Conservation (phyloP, 768 basidiomycete species). For the Pseudohyphozyma bogoriensis region DNA sequence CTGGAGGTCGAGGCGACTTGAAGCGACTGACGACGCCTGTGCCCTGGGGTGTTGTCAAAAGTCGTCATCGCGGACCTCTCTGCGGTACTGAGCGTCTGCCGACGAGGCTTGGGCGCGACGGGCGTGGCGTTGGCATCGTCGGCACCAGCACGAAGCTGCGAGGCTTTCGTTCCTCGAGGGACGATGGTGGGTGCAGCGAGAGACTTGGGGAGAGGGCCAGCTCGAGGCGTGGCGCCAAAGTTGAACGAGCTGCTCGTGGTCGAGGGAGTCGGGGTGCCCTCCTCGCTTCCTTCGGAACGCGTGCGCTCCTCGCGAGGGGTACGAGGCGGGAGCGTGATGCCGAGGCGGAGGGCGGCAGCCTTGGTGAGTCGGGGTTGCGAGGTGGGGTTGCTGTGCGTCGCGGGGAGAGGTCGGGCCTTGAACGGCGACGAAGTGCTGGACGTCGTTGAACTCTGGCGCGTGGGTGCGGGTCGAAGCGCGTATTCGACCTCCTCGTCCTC, state of each 20-base stretch:
- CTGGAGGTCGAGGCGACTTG: too few relatives aligned
- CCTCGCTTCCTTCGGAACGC: too few relatives aligned
- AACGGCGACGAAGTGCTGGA: background rate
- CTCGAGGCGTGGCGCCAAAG: background rate
- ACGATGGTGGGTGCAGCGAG: constrained; percentile 15
- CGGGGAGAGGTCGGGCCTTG: constrained; percentile 4
- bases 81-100: too few relatives aligned
- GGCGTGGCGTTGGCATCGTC: constrained; percentile 3
- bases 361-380: constrained; percentile 17
- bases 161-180: constrained; percentile 1
- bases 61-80: too few relatives aligned
- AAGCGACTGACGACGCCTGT: too few relatives aligned
- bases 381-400: constrained; percentile 4
- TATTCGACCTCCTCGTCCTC: too few relatives aligned
- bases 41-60: too few relatives aligned
- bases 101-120: too few relatives aligned
- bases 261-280: background rate
- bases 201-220: constrained; percentile 2
- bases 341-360: constrained; percentile 22
- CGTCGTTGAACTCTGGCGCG: background rate
- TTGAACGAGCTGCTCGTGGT: background rate
- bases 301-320: too few relatives aligned
- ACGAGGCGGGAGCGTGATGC: constrained; percentile 8
- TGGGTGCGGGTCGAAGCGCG: too few relatives aligned
- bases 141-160: constrained; percentile 1